These are phyloP conservation scores for Deinandra increscens DNA, from an alignment of 129 eudicot genomes.

Conservation along the genomic window DNA sequence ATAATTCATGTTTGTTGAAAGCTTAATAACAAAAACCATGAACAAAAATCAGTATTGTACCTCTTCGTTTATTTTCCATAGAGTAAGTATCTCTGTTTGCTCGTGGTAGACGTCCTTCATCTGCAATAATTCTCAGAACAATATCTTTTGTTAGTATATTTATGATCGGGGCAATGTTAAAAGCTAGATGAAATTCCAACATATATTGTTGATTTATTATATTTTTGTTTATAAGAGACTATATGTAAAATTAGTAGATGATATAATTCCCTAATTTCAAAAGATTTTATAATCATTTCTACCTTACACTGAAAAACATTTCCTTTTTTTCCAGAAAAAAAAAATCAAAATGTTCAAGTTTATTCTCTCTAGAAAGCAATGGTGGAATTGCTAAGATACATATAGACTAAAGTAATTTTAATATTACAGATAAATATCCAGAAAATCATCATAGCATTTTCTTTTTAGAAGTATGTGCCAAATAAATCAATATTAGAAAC, in stretches of 20 bases:
- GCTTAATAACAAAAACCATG: slow-evolving; percentile 15
- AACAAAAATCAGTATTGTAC: slow-evolving; percentile 36
- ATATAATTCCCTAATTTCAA: slow-evolving; percentile 1
- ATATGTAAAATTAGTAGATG: not conserved
- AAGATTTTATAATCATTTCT: not conserved
- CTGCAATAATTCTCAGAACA: slow-evolving; percentile 36
- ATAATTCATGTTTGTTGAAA: slow-evolving; percentile 21
- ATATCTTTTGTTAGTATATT: not conserved
- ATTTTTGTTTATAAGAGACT: not conserved
- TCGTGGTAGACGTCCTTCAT: slow-evolving; percentile 54
- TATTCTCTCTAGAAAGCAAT: not conserved
- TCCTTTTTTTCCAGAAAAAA: not conserved
- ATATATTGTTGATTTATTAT: not conserved
- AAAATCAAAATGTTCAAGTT: not conserved
- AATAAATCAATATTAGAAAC: not conserved
- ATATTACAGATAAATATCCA: not conserved
- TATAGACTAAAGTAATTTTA: not conserved
- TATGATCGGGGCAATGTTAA: not conserved
- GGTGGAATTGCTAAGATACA: not conserved
- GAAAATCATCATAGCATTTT: not conserved
- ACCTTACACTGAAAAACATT: not conserved
- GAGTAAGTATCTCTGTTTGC: slow-evolving; percentile 45
- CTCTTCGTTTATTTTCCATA: slow-evolving; percentile 54
- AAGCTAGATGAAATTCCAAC: not conserved
- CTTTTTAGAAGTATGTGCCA: slow-evolving; percentile 10